These are phyloP conservation scores for Gossypium davidsonii DNA, from an alignment of 441 rosid species.

Conservation along the genomic window DNA sequence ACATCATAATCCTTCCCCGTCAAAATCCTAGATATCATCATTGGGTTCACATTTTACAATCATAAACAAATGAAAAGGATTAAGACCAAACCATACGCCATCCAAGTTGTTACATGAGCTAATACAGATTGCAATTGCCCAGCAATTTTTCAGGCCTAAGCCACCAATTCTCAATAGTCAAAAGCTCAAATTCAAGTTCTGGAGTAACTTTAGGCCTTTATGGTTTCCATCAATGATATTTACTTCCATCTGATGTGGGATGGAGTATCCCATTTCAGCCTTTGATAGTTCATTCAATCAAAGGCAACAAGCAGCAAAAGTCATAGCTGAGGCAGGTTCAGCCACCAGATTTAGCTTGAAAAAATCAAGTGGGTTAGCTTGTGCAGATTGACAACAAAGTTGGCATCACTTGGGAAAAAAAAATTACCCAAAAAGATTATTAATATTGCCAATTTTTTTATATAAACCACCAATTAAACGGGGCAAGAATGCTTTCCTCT, in stretches of 20 bases:
- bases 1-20: neutral
- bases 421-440: neutral
- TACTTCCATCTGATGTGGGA: neutral
- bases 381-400: neutral
- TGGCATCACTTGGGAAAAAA: neutral
- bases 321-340: neutral
- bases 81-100: neutral
- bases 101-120: neutral
- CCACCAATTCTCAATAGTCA: neutral
- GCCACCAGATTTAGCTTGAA: neutral
- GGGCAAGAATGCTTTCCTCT: neutral
- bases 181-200: constrained; percentile 2
- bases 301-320: constrained; percentile 7
- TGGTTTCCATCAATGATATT: neutral
- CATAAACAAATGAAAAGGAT: neutral
- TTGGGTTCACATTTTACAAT: neutral
- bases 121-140: neutral
- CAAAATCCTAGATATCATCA: neutral
- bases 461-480: neutral
- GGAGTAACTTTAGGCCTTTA: neutral
- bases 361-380: neutral
- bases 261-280: constrained; percentile 1
- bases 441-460: neutral
- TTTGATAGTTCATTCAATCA: neutral
- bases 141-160: neutral